phyloP scores from a whole-genome alignment of 192 early-diverging fungal genomes.

The Paraglomus occultum region DNA sequence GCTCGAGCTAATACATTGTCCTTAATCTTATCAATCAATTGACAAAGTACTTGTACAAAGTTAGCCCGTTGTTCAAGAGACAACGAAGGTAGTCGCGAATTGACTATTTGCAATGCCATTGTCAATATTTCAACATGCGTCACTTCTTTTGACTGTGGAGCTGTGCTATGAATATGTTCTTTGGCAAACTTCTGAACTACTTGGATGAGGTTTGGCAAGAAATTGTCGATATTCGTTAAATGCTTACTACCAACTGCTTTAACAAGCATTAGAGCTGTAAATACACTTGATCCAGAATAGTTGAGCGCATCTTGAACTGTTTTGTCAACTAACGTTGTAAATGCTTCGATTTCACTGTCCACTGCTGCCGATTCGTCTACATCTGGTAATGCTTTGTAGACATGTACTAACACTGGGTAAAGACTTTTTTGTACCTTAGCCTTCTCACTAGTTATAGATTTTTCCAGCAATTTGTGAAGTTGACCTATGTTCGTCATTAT shows the following conservation, averaged over 20 bases:
- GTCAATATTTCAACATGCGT: conserved; percentile 50
- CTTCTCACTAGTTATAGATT: conserved; percentile 75
- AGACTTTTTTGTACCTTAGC: conserved; percentile 68
- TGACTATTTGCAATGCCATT: conserved; percentile 51
- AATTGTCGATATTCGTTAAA: conserved; percentile 66
- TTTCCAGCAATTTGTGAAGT: conserved; percentile 65
- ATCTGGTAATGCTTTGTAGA: conserved; percentile 56
- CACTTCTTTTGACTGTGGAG: conserved; percentile 34
- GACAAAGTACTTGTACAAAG: conserved; percentile 78
- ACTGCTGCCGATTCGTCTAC: conserved; percentile 39
- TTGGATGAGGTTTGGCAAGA: conserved; percentile 77
- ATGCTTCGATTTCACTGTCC: conserved; percentile 46
- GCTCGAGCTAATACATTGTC: conserved; percentile 68
- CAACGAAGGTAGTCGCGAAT: conserved; percentile 62
- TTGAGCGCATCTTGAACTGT: conserved; percentile 67
- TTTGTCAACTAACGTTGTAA: conserved; percentile 61
- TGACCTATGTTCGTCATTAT: conserved; percentile 60
- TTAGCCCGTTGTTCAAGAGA: conserved; percentile 79
- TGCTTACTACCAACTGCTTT: conserved; percentile 62
- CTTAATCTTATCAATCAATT: conserved; percentile 83
- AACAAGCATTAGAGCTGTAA: conserved; percentile 65
- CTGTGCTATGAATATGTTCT: conserved; percentile 52
- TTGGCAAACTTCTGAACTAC: conserved; percentile 82
- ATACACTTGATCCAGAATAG: conserved; percentile 56
- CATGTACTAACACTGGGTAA: conserved; percentile 65